A percentile compares a stretch with the other conserved stretches of the same genome.
Conservation (phyloP, 2,329 filamentous ascomycete species). For the Hysterium pulicare region DNA sequence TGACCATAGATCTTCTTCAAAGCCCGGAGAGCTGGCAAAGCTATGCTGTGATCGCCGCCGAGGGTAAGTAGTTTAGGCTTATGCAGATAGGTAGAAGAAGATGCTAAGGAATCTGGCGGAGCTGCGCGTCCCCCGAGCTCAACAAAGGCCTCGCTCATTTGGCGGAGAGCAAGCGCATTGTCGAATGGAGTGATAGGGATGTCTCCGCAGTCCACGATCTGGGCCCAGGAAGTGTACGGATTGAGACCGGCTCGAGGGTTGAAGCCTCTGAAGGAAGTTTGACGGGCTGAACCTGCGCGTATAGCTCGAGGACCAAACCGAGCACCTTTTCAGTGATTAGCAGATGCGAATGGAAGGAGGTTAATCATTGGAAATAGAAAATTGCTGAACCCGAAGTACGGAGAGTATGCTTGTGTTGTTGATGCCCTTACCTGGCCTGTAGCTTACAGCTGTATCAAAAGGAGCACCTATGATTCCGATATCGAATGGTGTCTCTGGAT, state of each 20-base stretch:
- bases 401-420: neutral
- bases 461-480: constrained; percentile 50
- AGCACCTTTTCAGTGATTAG: too few species aligned
- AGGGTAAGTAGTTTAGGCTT: constrained; percentile 47
- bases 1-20: constrained; percentile 45
- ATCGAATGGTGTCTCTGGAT: constrained; percentile 43
- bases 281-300: constrained; percentile 75
- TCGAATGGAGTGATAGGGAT: constrained; percentile 85
- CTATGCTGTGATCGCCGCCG: constrained; percentile 51
- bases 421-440: constrained; percentile 37
- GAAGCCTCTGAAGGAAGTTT: constrained; percentile 75
- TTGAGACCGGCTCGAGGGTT: constrained; percentile 81
- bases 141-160: constrained; percentile 78
- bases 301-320: constrained; percentile 88
- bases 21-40: constrained; percentile 49
- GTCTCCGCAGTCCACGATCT: constrained; percentile 83
- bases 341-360: too few species aligned
- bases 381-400: too few species aligned
- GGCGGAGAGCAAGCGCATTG: constrained; percentile 73
- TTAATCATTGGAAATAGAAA: too few species aligned
- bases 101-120: constrained; percentile 34
- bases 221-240: constrained; percentile 76
- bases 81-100: constrained; percentile 40
- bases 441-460: constrained; percentile 50
- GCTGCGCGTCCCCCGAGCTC: constrained; percentile 58